Evolutionary conservation across 2,329 filamentous ascomycete species (phyloP).

Genomic region (Aspergillus eucalypticola): DNA sequence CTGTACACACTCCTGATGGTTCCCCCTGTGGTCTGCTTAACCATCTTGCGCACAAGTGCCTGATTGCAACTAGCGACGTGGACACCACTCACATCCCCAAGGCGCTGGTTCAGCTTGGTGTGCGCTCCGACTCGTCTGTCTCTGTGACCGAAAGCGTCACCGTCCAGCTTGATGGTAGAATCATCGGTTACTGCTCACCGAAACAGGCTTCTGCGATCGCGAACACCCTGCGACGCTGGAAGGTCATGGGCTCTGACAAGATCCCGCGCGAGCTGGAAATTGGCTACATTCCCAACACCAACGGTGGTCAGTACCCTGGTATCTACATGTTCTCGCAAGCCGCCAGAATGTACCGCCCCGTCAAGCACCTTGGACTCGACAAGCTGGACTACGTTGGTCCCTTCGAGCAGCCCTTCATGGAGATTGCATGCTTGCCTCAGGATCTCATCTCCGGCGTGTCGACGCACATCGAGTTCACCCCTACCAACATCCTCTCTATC

Average conservation of each 20-base stretch:
- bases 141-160: conserved; percentile 80
- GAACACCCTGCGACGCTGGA: conserved; percentile 90
- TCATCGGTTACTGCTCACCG: conserved; percentile 87
- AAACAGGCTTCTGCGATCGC: conserved; percentile 78
- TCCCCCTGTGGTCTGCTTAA: conserved; percentile 91
- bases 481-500: conserved; percentile 96
- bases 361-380: conserved; percentile 86
- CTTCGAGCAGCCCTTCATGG: conserved; percentile 97
- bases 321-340: conserved; percentile 89
- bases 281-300: conserved; percentile 83
- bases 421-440: conserved; percentile 84
- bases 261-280: conserved; percentile 86
- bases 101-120: conserved; percentile 76
- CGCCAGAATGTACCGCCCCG: conserved; percentile 83
- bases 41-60: conserved; percentile 92
- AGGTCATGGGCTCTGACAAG: conserved; percentile 80
- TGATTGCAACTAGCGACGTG: conserved; percentile 73
- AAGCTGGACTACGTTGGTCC: conserved; percentile 87
- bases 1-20: conserved; percentile 96
- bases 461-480: conserved; percentile 90
- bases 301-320: conserved; percentile 92
- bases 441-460: conserved; percentile 87
- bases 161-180: conserved; percentile 84
- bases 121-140: conserved; percentile 73
- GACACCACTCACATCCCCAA: conserved; percentile 74